These are phyloP conservation scores for Filobasidium wieringae DNA, from an alignment of 768 basidiomycete species.

Conservation along the genomic window DNA sequence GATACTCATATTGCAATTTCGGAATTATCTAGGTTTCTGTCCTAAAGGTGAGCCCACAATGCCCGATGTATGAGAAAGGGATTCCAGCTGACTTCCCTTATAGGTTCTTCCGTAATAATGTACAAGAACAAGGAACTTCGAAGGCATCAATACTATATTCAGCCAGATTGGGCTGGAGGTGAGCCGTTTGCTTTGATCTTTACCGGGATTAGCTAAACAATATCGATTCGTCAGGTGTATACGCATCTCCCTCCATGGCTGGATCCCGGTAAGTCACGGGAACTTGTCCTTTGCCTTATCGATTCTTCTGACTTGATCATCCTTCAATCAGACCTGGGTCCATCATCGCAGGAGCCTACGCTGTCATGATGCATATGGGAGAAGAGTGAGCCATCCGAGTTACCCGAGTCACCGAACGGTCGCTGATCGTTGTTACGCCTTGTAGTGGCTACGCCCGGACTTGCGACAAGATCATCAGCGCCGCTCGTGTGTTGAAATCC, in stretches of 20 bases:
- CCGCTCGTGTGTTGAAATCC: slow-evolving; percentile 57
- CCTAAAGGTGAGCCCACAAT: slow-evolving; percentile 54
- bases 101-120: slow-evolving; percentile 91
- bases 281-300: too few species aligned
- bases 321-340: slow-evolving; percentile 59
- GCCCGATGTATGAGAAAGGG: too few species aligned
- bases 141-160: slow-evolving; percentile 73
- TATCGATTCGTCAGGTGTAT: slow-evolving; percentile 53
- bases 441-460: slow-evolving; percentile 74
- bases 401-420: neutral
- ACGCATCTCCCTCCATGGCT: slow-evolving; percentile 58
- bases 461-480: slow-evolving; percentile 67
- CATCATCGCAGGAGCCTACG: slow-evolving; percentile 89
- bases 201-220: neutral
- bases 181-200: slow-evolving; percentile 17
- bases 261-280: slow-evolving; percentile 64
- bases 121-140: slow-evolving; percentile 68
- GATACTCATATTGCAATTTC: neutral
- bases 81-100: neutral
- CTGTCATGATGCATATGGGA: slow-evolving; percentile 88
- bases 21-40: slow-evolving; percentile 66
- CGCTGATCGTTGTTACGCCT: neutral
- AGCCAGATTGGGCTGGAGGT: slow-evolving; percentile 62
- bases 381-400: slow-evolving; percentile 51
- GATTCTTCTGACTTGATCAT: too few species aligned